A percentile compares a stretch with the other conserved stretches of the same genome.
These are phyloP conservation scores for Blastocystis sp. DNA, from an alignment of 352 stramenopile species.

Conservation along the genomic window DNA sequence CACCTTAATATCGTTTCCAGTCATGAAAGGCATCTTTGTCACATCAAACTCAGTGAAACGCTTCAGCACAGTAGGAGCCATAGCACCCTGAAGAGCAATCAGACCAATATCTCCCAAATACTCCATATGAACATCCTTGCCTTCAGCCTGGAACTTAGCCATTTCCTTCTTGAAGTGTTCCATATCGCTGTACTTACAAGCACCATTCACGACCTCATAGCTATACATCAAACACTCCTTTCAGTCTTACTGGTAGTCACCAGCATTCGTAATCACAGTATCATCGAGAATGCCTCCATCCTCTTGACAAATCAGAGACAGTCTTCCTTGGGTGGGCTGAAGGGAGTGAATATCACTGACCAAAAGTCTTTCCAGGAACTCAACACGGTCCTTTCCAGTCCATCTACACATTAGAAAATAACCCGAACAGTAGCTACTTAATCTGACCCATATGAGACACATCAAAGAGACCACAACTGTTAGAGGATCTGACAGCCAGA, in stretches of 20 bases:
- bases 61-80: constrained; percentile 76
- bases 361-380: constrained; percentile 88
- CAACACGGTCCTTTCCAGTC: constrained; percentile 82
- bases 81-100: constrained; percentile 86
- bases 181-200: constrained; percentile 89
- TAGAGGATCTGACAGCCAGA: constrained; percentile 67
- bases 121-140: constrained; percentile 65
- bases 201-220: constrained; percentile 93
- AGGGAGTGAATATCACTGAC: constrained; percentile 85
- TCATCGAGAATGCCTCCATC: constrained; percentile 94
- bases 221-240: constrained; percentile 64
- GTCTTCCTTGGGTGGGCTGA: constrained; percentile 69
- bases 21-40: constrained; percentile 88
- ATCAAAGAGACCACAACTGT: constrained; percentile 80
- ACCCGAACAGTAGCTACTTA: neutral
- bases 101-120: constrained; percentile 76
- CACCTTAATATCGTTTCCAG: constrained; percentile 72
- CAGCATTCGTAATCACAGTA: constrained; percentile 88
- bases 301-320: constrained; percentile 86
- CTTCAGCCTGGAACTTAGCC: constrained; percentile 39
- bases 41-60: constrained; percentile 77
- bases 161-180: constrained; percentile 70
- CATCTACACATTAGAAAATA: constrained; percentile 68
- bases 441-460: constrained; percentile 95
- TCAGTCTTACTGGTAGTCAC: constrained; percentile 75